Conservation (phyloP, 306 rosid genomes). For the Gastrolobium villosum region DNA sequence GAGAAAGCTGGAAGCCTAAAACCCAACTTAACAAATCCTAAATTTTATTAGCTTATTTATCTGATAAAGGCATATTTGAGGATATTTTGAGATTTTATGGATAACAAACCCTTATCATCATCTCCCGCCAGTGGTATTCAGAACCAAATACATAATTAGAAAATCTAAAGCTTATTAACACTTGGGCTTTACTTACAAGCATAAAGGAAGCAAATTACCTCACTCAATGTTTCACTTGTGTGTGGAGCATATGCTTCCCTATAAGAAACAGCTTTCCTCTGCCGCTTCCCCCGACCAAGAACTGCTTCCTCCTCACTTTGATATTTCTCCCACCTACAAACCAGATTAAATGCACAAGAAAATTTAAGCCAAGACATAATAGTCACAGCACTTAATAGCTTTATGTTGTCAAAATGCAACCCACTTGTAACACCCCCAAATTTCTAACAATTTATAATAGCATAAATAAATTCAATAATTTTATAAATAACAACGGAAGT, state of each 20-base stretch:
- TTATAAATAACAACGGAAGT: too few relatives aligned
- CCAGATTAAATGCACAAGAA: conserved; percentile 45
- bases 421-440: too few relatives aligned
- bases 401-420: conserved; percentile 33
- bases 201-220: conserved; percentile 68
- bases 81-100: conserved; percentile 20
- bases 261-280: conserved; percentile 94
- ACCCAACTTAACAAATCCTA: conserved; percentile 30
- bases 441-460: too few relatives aligned
- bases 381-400: conserved; percentile 43
- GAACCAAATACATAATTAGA: conserved; percentile 26
- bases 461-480: too few relatives aligned
- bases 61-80: conserved; percentile 4
- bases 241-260: conserved; percentile 95
- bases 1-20: background rate
- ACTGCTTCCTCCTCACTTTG: conserved; percentile 98
- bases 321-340: conserved; percentile 92
- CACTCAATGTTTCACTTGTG: conserved; percentile 78
- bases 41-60: conserved; percentile 6
- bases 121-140: conserved; percentile 1
- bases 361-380: conserved; percentile 33
- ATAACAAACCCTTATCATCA: conserved; percentile 28
- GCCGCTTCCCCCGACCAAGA: conserved; percentile 99
- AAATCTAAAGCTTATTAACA: conserved; percentile 25
- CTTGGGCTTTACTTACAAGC: conserved; percentile 40